These are phyloP conservation scores for Pleurotus giganteus DNA, from an alignment of 768 basidiomycete genomes.

Conservation along the genomic window DNA sequence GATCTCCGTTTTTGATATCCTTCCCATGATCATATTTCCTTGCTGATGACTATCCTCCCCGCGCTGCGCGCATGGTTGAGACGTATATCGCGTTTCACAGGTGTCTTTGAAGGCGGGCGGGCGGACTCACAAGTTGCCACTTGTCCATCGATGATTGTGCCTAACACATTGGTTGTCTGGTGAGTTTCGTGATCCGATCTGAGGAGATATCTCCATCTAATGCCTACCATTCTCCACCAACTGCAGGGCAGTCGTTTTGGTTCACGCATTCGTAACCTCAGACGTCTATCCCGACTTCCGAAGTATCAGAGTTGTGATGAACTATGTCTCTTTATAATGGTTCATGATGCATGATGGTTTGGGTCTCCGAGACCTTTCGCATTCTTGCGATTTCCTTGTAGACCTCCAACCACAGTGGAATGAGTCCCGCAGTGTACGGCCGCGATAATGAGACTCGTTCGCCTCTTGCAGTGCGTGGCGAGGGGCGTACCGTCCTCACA, in stretches of 20 bases:
- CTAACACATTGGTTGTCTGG: background rate
- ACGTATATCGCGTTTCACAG: too few relatives aligned
- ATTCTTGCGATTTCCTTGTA: constrained; percentile 1
- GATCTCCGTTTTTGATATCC: background rate
- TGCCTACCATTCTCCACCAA: background rate
- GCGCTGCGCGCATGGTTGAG: too few relatives aligned
- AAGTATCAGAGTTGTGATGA: constrained; percentile 5
- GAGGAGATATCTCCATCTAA: constrained; percentile 6
- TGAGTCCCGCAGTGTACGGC: constrained; percentile 1
- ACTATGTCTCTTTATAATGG: constrained; percentile 3
- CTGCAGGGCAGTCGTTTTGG: background rate
- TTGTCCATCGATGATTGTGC: background rate
- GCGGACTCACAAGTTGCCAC: background rate
- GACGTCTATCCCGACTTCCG: background rate
- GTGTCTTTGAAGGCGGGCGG: too few relatives aligned
- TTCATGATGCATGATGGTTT: background rate
- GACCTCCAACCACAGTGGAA: background rate
- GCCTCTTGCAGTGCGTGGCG: background rate
- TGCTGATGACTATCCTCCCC: too few relatives aligned
- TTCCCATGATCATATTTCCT: background rate
- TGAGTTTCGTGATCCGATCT: background rate
- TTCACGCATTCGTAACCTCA: background rate
- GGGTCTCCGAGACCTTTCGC: background rate
- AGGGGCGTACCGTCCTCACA: background rate
- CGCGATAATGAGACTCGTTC: background rate